Evolutionary conservation across 2,329 filamentous ascomycete genomes (phyloP).

Genomic region (Chalara sp.): DNA sequence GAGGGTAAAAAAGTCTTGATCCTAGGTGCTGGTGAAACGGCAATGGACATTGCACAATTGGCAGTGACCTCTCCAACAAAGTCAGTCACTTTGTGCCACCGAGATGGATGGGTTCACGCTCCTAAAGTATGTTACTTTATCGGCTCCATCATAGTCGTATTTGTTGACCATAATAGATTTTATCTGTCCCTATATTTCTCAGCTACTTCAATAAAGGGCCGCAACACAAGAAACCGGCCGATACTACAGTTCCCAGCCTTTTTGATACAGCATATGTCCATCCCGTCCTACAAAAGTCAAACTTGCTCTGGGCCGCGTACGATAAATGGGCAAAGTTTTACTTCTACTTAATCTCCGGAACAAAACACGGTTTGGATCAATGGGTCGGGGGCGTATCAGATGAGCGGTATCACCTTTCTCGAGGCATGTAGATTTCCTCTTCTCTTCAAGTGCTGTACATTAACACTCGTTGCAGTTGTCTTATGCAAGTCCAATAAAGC

Average conservation of each 20-base stretch:
- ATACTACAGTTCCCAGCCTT: conserved; percentile 39
- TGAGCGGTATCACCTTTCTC: conserved; percentile 2
- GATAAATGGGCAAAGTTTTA: conserved; percentile 33
- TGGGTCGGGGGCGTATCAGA: conserved; percentile 33
- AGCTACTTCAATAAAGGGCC: not conserved
- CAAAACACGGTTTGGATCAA: conserved; percentile 39
- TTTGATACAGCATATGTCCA: conserved; percentile 47
- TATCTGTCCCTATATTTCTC: not conserved
- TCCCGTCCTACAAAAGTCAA: conserved; percentile 36
- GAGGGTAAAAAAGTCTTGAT: conserved; percentile 33
- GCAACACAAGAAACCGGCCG: conserved; percentile 34
- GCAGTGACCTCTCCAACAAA: conserved; percentile 36
- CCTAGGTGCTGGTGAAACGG: conserved; percentile 39
- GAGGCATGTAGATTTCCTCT: too few relatives aligned
- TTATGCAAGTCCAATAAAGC: conserved; percentile 34
- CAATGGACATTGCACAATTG: conserved; percentile 38
- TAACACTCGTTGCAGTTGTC: not conserved
- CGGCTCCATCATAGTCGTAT: too few relatives aligned
- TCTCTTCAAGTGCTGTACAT: too few relatives aligned
- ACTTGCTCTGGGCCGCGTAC: conserved; percentile 39
- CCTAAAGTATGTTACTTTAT: conserved; percentile 30
- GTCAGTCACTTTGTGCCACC: conserved; percentile 37
- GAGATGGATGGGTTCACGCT: conserved; percentile 39
- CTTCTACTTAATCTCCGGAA: conserved; percentile 38
- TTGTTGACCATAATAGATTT: conserved; percentile 1